Evolutionary conservation across 176 grass and related monocot species (phyloP).

Genomic region (Avena insularis): DNA sequence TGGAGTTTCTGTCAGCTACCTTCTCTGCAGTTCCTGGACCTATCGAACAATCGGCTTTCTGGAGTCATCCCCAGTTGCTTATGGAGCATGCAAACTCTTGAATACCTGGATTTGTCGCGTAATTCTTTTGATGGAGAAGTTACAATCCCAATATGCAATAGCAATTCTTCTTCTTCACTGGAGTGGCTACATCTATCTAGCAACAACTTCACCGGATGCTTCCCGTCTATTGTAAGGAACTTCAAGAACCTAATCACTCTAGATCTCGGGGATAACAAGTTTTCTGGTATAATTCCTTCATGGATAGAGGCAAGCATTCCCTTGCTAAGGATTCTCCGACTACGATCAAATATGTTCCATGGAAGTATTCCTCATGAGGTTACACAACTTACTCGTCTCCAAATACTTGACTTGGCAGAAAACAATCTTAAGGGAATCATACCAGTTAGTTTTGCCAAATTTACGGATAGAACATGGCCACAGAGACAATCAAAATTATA

Average conservation of each 20-base stretch:
- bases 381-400: slow-evolving; percentile 7
- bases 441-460: background rate
- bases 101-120: background rate
- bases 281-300: slow-evolving; percentile 6
- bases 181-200: background rate
- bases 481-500: too few species aligned
- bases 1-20: background rate
- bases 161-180: background rate
- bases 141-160: background rate
- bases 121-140: slow-evolving; percentile 30
- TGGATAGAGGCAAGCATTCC: slow-evolving; percentile 23
- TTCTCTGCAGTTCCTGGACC: background rate
- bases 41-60: slow-evolving; percentile 35
- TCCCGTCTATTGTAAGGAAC: slow-evolving; percentile 5
- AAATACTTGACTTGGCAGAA: slow-evolving; percentile 41
- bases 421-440: slow-evolving; percentile 36
- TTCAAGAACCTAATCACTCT: background rate
- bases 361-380: slow-evolving; percentile 39
- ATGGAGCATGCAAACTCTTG: slow-evolving; percentile 20
- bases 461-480: background rate
- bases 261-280: slow-evolving; percentile 27
- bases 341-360: background rate
- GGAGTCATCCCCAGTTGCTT: slow-evolving; percentile 44
- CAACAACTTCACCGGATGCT: background rate
- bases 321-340: background rate